Base-by-base conservation (phyloP, 257 asterid species). In the Coffea eugenioides region DNA sequence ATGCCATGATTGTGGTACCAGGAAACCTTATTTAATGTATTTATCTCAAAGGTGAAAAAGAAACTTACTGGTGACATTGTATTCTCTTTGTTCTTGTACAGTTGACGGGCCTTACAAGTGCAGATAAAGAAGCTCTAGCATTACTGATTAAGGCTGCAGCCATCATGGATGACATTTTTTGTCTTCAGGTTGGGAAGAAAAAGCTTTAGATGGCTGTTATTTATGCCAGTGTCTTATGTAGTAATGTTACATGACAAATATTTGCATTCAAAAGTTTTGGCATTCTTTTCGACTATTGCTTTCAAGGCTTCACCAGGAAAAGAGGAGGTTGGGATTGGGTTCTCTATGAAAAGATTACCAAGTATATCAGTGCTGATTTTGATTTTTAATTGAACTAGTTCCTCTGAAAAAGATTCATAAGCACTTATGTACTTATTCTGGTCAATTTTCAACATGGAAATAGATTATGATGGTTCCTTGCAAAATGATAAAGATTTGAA, bases 101-200 rank as follows among this genome's bases (percentile, higher is more conserved):
- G 99, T 80, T 92, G 82, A 81, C 87, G 20, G 98, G 92, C 79
- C 90, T 95, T 83, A 85, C 91, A 84, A 87, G 77, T 81, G 89
- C 82, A 79, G 99, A 95, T 84, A 91, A 84, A 83, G 95, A 92
- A 84, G 93, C 91, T 76, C 86, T 95, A 76, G 72, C 84, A 52
- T 85, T 90, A 68, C 81, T 91, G 66, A 83, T 95, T 75, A 88
- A 86, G 83, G 99, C 97, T 85, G 97, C 98, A 78, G 86, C 62
- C 81, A 77, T 92, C 82, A 91, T 95, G 92, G 96, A 95, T 77
- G 86, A 88, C 46, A 95, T 95, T 85, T 92, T 90, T 86, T 82
- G 80, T 81, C 87, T 85, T 79, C 99, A 95, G 99, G 99, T 94
- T 84, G 77, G 43, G 7, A 21, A 46, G 4, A 16, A 69, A 31